phyloP scores from a whole-genome alignment of 805 yeast species.

The Jamesozyma rosinii region DNA sequence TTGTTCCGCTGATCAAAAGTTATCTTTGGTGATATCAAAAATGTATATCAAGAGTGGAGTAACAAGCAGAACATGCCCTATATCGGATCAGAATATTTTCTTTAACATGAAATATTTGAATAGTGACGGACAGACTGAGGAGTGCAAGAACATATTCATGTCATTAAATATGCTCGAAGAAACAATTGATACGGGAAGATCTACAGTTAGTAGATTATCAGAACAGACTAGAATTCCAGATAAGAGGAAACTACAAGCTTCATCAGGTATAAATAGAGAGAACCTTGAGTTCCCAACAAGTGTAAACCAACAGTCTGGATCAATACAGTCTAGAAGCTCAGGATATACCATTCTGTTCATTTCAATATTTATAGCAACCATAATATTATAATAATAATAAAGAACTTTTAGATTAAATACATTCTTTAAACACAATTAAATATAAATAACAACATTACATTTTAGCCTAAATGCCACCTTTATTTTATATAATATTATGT shows the following conservation, averaged over 20 bases:
- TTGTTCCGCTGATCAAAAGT: constrained; percentile 54
- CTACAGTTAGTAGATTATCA: not conserved
- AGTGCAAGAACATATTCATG: not conserved
- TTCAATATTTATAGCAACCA: not conserved
- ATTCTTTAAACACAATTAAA: too few species aligned
- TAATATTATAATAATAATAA: too few species aligned
- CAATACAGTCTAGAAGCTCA: not conserved
- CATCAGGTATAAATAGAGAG: not conserved
- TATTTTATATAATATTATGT: too few species aligned
- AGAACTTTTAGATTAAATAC: not conserved
- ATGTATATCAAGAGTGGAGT: constrained; percentile 46
- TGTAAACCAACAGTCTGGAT: not conserved
- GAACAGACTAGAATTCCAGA: not conserved
- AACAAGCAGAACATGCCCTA: constrained; percentile 22
- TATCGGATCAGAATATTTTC: constrained; percentile 14
- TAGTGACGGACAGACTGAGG: not conserved
- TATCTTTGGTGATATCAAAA: constrained; percentile 52
- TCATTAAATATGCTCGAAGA: not conserved
- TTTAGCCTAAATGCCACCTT: too few species aligned
- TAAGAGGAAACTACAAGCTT: not conserved
- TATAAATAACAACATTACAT: not conserved
- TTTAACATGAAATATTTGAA: constrained; percentile 11
- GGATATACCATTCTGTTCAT: not conserved
- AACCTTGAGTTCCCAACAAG: not conserved
- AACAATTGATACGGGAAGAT: not conserved